Conservation (phyloP, 345 rosid species). For the Laguncularia racemosa region DNA sequence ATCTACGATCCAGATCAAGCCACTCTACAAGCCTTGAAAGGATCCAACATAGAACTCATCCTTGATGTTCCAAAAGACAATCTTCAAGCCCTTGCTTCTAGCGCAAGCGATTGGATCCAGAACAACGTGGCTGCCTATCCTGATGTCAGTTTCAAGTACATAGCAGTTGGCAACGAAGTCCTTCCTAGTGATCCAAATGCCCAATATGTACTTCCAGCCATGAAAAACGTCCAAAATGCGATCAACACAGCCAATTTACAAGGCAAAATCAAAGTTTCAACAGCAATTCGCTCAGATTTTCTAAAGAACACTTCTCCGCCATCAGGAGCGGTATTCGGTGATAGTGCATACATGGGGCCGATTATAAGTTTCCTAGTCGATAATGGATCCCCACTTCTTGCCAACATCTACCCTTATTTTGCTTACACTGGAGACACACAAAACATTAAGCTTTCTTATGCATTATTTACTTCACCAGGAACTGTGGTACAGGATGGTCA, state of each 20-base stretch:
- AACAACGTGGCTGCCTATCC: constrained; percentile 20
- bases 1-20: constrained; percentile 27
- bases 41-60: constrained; percentile 29
- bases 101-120: constrained; percentile 28
- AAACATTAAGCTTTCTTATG: too few species aligned
- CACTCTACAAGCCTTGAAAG: constrained; percentile 36
- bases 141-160: constrained; percentile 35
- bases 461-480: constrained; percentile 17
- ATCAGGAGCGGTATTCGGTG: constrained; percentile 13
- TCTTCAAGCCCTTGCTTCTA: constrained; percentile 21
- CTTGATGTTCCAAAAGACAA: constrained; percentile 23
- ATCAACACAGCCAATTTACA: constrained; percentile 13
- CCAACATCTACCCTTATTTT: constrained; percentile 24
- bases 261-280: constrained; percentile 29
- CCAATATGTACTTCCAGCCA: constrained; percentile 15
- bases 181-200: constrained; percentile 13
- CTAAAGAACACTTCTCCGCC: constrained; percentile 21
- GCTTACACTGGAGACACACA: constrained; percentile 12
- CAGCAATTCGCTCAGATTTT: constrained; percentile 15
- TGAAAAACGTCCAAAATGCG: constrained; percentile 19
- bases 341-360: constrained; percentile 11
- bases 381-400: constrained; percentile 24
- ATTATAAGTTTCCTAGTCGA: constrained; percentile 18
- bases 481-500: constrained; percentile 13
- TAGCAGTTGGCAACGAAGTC: constrained; percentile 45